Base-by-base conservation (phyloP, 805 yeast genomes). In the Nakazawaea molendinolei region DNA sequence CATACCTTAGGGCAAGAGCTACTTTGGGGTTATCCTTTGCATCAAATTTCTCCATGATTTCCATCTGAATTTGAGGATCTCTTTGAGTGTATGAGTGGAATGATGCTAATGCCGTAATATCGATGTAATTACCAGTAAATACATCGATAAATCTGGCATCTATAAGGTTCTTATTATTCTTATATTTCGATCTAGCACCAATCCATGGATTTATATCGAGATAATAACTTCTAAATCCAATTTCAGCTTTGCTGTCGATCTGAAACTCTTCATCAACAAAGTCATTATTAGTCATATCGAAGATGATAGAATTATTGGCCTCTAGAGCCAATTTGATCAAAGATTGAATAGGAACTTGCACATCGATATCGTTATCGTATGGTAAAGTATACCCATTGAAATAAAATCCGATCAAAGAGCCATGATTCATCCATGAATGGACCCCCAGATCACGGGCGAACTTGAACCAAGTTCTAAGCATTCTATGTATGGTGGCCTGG, bases 351-450 rank as follows among this genome's bases (percentile, higher is more conserved):
- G 81, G 69, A 49, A 76, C 56, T 47, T 76, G 80, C n/a, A 74
- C 79, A 55, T 77, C 83, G 23, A 73, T 55, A 47, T 76, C 82
- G 30, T 62, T 60, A 51, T 76, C 84, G 79, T 80, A 77, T 6
- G 79, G 78, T 43, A 77, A 59, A 5, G 63, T 56, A 40, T 71
- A 51, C 1, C 79, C 81, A 49, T 72, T 74, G 67, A 74, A 75
- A 44, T 70, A 68, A 72, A 78, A 77, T 6, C 80, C 78, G 19
- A 78, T 61, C 40, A 78, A 57, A 8, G 81, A 60, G 3, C 85
- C 85, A 52, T 76, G 81, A 5, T 79, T 73, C 23, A 78, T 62
- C 82, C 84, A 79, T 0, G 80, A 67, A 8, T 59, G 48, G 5
- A 78, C 44, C 2, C 65, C 68, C 15, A 65, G 55, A 10, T 61